phyloP scores from a whole-genome alignment of 306 rosid genomes.

The Cajanus cajan region DNA sequence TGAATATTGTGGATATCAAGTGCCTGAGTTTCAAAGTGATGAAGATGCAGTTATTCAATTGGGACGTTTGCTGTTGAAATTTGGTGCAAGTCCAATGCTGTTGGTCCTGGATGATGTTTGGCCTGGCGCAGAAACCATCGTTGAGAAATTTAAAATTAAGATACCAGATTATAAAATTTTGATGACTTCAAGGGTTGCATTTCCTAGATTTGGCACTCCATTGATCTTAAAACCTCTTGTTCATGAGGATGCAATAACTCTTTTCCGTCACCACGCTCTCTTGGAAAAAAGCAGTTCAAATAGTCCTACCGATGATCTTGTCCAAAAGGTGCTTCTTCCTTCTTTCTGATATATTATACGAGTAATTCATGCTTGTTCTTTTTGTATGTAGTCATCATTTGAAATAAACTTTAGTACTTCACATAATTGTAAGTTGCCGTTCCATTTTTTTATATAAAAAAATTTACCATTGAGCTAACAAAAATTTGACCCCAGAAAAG shows the following conservation, averaged over 20 bases:
- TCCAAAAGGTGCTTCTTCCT: conserved; percentile 37
- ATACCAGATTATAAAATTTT: background rate
- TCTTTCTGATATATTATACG: background rate
- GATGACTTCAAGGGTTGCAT: background rate
- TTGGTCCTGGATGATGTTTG: conserved; percentile 47
- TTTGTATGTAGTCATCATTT: background rate
- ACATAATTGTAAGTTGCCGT: too few relatives aligned
- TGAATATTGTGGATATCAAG: background rate
- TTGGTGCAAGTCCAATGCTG: conserved; percentile 24
- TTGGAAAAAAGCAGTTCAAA: conserved; percentile 2
- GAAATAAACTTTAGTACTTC: too few relatives aligned
- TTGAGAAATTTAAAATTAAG: background rate
- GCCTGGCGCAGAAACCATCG: background rate
- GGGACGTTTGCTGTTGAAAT: conserved; percentile 5
- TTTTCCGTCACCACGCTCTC: conserved; percentile 40
- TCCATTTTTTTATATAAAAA: background rate
- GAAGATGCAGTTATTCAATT: conserved; percentile 1
- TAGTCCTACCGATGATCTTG: conserved; percentile 18
- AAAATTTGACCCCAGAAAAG: background rate
- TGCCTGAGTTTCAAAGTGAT: background rate
- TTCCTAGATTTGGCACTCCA: conserved; percentile 19
- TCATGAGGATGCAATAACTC: conserved; percentile 38
- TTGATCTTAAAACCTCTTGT: conserved; percentile 20
- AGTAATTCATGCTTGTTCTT: background rate
- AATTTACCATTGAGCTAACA: too few relatives aligned